These are phyloP conservation scores for Cokeromyces recurvatus DNA, from an alignment of 371 early-diverging fungal species.

Conservation along the genomic window DNA sequence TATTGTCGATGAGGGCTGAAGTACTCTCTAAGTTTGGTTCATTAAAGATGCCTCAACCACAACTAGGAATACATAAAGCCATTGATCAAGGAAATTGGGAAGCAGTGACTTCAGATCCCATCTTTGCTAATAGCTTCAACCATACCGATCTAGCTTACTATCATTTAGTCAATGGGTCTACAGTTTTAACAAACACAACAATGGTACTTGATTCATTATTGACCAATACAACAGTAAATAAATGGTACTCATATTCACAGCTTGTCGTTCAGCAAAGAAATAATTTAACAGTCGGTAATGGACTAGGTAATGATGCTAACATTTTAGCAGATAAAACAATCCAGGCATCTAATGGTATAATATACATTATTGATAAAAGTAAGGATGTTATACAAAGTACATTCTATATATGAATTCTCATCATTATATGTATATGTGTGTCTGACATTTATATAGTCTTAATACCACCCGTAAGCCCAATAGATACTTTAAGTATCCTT, in stretches of 20 bases:
- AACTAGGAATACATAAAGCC: too few species aligned
- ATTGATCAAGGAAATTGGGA: not conserved
- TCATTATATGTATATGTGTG: too few species aligned
- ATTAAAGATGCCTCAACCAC: too few species aligned
- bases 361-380: conserved; percentile 36
- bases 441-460: conserved; percentile 25
- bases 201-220: conserved; percentile 14
- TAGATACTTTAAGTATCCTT: conserved; percentile 12
- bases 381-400: too few species aligned
- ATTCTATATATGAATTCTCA: too few species aligned
- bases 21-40: too few species aligned
- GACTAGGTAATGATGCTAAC: conserved; percentile 19
- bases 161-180: conserved; percentile 29
- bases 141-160: conserved; percentile 22
- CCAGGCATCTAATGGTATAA: conserved; percentile 29
- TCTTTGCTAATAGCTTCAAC: conserved; percentile 8
- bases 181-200: not conserved
- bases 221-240: conserved; percentile 21
- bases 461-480: conserved; percentile 21
- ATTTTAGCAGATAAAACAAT: conserved; percentile 22
- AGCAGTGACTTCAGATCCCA: not conserved
- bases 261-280: conserved; percentile 13
- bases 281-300: conserved; percentile 11
- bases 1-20: too few species aligned
- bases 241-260: conserved; percentile 14